Conservation (phyloP, 495 filamentous ascomycete species). For the Pyrenula aspistea region DNA sequence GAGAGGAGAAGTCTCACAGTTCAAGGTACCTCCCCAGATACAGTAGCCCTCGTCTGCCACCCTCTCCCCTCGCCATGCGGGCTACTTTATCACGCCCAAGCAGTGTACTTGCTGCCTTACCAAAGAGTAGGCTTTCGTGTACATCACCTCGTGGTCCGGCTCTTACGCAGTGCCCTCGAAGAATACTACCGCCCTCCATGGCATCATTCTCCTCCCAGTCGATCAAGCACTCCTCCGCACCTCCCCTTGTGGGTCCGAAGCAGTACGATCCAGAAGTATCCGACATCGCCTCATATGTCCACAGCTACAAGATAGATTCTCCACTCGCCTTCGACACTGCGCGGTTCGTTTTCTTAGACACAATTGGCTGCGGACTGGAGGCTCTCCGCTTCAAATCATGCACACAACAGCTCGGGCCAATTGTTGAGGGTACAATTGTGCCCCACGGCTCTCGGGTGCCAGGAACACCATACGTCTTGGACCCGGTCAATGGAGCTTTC, state of each 20-base stretch:
- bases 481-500: constrained; percentile 92
- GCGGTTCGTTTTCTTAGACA: constrained; percentile 83
- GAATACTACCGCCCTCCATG: background rate
- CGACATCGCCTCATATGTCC: constrained; percentile 89
- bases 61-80: background rate
- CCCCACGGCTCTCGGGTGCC: constrained; percentile 84
- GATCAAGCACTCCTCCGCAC: background rate
- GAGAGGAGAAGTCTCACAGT: too few species aligned
- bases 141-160: background rate
- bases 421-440: constrained; percentile 82
- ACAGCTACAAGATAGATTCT: constrained; percentile 80
- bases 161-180: background rate
- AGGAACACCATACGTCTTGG: constrained; percentile 86
- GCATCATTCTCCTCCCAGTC: background rate
- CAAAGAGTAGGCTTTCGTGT: background rate
- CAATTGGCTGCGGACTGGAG: constrained; percentile 90
- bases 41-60: too few species aligned
- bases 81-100: background rate
- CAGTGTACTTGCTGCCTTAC: background rate
- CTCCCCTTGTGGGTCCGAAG: constrained; percentile 12
- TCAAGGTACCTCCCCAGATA: too few species aligned
- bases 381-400: constrained; percentile 93
- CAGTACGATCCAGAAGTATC: constrained; percentile 82
- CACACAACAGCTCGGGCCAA: constrained; percentile 85
- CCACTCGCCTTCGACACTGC: constrained; percentile 92